Base-by-base conservation (phyloP, 345 rosid species). In the Arabidopsis thaliana region DNA sequence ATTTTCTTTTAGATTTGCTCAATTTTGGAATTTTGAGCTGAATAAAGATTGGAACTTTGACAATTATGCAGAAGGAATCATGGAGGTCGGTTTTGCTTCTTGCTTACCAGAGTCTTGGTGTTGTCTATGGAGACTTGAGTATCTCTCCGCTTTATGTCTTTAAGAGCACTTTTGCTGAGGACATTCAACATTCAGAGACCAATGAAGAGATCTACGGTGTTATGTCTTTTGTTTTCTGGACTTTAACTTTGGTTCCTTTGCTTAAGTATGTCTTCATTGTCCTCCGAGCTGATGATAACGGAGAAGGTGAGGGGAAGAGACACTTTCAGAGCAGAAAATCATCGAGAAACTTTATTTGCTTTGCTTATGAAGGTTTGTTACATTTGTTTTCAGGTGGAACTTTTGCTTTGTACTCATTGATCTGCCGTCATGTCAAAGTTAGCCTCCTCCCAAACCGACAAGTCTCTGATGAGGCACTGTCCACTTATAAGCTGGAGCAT, bases 41-140 rank as follows among this genome's bases (percentile, higher is more conserved):
- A 22, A n/a, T 7, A 1, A 7, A 32, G 23, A 6, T 20, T 52
- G 32, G 49, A 13, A 44, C 24, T 77, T 42, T 65, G 2, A 25
- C 4, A 62, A n/a, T 53, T 34, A 16, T 52, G 79, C 86, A 91
- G 96, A 83, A 87, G 86, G 88, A 84, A 55, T 93, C 97, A 38
- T 88, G 98, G 98, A 93, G 89, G 87, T 88, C 94, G 10, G 64
- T 85, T 34, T 34, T 89, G 89, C 74, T 93, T 61, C 86, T 93
- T 83, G 94, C 98, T 49, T 96, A 93, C 79, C 99, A 96, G 81
- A 96, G 97, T 80, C 94, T 96, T 69, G 98, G 99, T 50, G 99
- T 96, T 45, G 99, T 96, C 5, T 96, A 95, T 61, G 99, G 99
- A 8, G 99, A 95, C 82, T 84, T 95, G 22, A 84, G 99, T 78